phyloP scores from a whole-genome alignment of 2,329 filamentous ascomycete species.

The Hirsutella rhossiliensis region DNA sequence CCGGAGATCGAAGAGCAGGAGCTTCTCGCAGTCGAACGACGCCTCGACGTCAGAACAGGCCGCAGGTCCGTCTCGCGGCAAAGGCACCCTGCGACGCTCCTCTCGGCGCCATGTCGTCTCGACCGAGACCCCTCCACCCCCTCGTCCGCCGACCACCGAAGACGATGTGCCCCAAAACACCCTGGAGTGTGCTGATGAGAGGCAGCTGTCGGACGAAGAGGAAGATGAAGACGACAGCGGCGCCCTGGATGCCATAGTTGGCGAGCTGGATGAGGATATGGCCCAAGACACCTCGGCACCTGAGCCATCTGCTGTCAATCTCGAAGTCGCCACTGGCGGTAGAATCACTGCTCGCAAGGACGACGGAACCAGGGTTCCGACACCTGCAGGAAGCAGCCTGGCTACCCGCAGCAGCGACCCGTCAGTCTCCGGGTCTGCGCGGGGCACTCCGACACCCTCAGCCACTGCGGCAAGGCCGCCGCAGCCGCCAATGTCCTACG shows the following conservation, averaged over 20 bases:
- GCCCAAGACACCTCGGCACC: conserved; percentile 54
- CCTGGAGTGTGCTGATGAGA: conserved; percentile 88
- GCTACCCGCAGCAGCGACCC: conserved; percentile 28
- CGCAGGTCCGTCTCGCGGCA: conserved; percentile 43
- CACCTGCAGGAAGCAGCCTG: conserved; percentile 51
- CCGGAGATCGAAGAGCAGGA: conserved; percentile 35
- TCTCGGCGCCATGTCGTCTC: conserved; percentile 45
- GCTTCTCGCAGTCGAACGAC: conserved; percentile 25
- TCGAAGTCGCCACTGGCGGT: conserved; percentile 77
- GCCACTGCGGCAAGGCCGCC: conserved; percentile 47
- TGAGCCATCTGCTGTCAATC: conserved; percentile 76
- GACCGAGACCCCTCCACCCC: conserved; percentile 37
- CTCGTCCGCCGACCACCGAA: conserved; percentile 41
- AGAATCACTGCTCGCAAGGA: conserved; percentile 87
- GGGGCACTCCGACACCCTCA: conserved; percentile 34
- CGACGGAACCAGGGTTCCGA: conserved; percentile 77
- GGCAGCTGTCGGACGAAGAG: conserved; percentile 63
- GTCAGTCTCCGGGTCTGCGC: conserved; percentile 18
- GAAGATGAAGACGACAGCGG: conserved; percentile 53
- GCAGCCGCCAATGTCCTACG: conserved; percentile 57
- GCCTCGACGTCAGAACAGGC: conserved; percentile 31
- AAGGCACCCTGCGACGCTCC: conserved; percentile 47
- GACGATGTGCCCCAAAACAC: conserved; percentile 55
- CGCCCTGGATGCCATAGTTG: conserved; percentile 77
- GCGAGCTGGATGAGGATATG: conserved; percentile 78